phyloP scores from a whole-genome alignment of 176 grass and related monocot genomes.

The Aegilops sharonensis region DNA sequence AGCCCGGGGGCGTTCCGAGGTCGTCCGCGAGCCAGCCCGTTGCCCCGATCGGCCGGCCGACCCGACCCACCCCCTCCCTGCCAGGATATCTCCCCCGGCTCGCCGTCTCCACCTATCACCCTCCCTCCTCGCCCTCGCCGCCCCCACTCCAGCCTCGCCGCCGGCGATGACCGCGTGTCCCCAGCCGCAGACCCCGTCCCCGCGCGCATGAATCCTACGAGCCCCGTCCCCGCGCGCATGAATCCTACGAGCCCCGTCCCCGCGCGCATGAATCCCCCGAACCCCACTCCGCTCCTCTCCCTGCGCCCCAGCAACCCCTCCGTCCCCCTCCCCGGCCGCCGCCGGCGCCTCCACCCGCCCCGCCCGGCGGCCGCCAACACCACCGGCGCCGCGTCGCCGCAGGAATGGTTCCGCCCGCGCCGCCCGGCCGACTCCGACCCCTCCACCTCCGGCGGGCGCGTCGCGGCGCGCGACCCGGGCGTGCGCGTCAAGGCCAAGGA shows the following conservation, averaged over 20 bases:
- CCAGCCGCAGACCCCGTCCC: not conserved
- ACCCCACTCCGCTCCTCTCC: conserved; percentile 32
- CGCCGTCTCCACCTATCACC: not conserved
- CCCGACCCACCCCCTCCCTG: no score
- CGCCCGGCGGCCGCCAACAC: conserved; percentile 52
- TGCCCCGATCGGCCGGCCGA: not conserved
- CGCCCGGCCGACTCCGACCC: conserved; percentile 9
- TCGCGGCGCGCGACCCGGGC: conserved; percentile 61
- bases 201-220: conserved; percentile 41
- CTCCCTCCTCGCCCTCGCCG: not conserved
- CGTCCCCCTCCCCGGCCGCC: not conserved
- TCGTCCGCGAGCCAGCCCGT: not conserved
- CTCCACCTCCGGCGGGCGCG: conserved; percentile 37
- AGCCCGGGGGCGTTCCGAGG: not conserved
- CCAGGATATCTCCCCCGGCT: conserved; percentile 13
- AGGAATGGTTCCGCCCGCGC: conserved; percentile 72
- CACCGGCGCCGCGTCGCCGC: conserved; percentile 50
- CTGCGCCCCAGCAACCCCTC: conserved; percentile 27
- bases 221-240: conserved; percentile 38
- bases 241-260: conserved; percentile 2
- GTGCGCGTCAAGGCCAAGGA: conserved; percentile 82
- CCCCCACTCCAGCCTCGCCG: conserved; percentile 12
- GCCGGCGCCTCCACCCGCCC: not conserved
- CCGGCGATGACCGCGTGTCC: conserved; percentile 42
- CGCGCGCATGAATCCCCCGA: conserved; percentile 46